Evolutionary conservation across 352 stramenopile genomes (phyloP), one percentile per base, ranked within the genome.

Genomic region (Peronospora tabacina): DNA sequence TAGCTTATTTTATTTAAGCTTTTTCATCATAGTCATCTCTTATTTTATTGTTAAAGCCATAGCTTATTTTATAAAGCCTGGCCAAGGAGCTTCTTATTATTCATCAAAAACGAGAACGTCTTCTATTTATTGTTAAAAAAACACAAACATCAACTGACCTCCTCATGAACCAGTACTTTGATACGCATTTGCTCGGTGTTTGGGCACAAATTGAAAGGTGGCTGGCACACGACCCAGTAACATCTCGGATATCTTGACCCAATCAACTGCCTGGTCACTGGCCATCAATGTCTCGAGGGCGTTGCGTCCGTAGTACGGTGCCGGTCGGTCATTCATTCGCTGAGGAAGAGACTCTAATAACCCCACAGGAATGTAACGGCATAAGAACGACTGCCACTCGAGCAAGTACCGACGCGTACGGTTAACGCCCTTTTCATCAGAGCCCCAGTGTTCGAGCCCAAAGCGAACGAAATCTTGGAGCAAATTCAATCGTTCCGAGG

Each of bases 221-320:
- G 97, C 81, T 3, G 89, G 90, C 32, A 98, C 95, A 1, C 85
- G 86, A 2, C 97, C 97, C 5, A 99, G 85, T 37, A 99, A 75
- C 87, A 99, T 97, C 70, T 99, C 95, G 7, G 87, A 98, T 50
- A 99, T 98, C 72, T 98, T 98, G 63, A 99, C 86, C 97, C 97
- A 99, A 68, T 99, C 97, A 16, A 87, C 76, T 9, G 85, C 85
- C 54, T 98, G 85, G 48, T 92, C 82, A 49, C 89, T 98, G 29
- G 93, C 76, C 75, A 99, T 96, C 11, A 99, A 82, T 29, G 95
- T 98, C 80, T 99, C 96, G n/a, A 98, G 75, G 59, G 98, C 94
- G 58, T 90, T 90, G 40, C 95, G 74, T 47, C 95, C 93, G 51
- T 91, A 94, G 66, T 95, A 98, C 16, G 72, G 72, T 20, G 91